Conservation (phyloP, 1,284 basidiomycete genomes). For the Fomitopsis schrenkii region DNA sequence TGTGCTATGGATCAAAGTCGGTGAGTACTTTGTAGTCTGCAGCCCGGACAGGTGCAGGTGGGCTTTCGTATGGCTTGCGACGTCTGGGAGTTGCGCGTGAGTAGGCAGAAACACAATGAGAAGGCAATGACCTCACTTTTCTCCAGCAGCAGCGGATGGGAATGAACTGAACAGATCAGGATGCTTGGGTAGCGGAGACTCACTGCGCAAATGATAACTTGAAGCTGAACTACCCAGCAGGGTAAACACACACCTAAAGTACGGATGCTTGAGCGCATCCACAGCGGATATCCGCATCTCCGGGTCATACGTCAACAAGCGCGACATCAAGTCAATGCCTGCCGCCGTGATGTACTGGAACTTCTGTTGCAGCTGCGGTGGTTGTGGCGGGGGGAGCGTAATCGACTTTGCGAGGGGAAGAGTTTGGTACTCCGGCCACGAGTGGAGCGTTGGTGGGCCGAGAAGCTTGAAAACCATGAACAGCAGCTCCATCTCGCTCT, state of each 20-base stretch:
- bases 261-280: constrained; percentile 87
- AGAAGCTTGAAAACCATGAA: constrained; percentile 92
- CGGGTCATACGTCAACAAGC: constrained; percentile 88
- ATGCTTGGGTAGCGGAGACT: constrained; percentile 93
- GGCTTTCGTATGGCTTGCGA: constrained; percentile 72
- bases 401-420: constrained; percentile 82
- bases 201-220: constrained; percentile 44
- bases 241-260: constrained; percentile 72
- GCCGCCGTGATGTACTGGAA: constrained; percentile 82
- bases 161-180: constrained; percentile 97
- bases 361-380: constrained; percentile 66
- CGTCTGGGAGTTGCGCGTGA: constrained; percentile 40
- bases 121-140: constrained; percentile 60
- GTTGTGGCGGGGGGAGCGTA: constrained; percentile 74
- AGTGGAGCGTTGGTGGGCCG: constrained; percentile 79
- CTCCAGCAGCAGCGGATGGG: constrained; percentile 94
- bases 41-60: constrained; percentile 66
- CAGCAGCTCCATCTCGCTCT: constrained; percentile 91
- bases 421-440: constrained; percentile 82
- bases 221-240: neutral
- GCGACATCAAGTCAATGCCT: constrained; percentile 83
- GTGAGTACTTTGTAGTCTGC: constrained; percentile 59
- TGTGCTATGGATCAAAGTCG: constrained; percentile 30
- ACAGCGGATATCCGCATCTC: constrained; percentile 80
- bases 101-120: neutral